Conservation (phyloP, 2,329 filamentous ascomycete genomes). For the Colletotrichum aenigma region DNA sequence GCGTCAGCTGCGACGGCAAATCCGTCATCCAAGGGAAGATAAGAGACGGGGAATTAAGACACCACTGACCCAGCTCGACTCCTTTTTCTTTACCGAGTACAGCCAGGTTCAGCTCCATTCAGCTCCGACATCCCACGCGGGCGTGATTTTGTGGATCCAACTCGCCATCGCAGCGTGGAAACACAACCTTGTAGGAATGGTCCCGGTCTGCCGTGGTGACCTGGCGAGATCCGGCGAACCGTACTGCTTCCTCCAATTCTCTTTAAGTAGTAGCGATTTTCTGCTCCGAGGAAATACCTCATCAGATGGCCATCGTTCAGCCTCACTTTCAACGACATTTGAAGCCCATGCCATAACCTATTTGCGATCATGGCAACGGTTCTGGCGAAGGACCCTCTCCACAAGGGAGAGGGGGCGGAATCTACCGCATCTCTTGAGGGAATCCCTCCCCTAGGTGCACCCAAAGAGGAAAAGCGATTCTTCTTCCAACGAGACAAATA, state of each 20-base stretch:
- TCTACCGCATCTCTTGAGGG: constrained; percentile 21
- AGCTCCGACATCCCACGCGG: not conserved
- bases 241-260: not conserved
- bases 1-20: not conserved
- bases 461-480: constrained; percentile 29
- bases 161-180: not conserved
- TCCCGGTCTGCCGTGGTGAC: not conserved
- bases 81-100: not conserved
- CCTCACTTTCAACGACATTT: not conserved
- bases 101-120: not conserved
- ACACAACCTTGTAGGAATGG: not conserved
- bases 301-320: not conserved
- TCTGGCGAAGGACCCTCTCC: constrained; percentile 7
- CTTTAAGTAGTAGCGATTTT: not conserved
- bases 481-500: constrained; percentile 35
- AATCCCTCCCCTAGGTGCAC: constrained; percentile 27
- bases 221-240: not conserved
- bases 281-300: not conserved
- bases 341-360: not conserved
- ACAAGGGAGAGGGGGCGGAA: not conserved
- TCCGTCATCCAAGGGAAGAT: not conserved
- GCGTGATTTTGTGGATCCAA: constrained; percentile 9
- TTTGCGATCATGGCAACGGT: constrained; percentile 15
- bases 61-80: not conserved
- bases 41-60: not conserved